Percentiles rank a stretch among this genome's conserved stretches.
Evolutionary conservation across 306 rosid species (phyloP).

Genomic region (Trichosanthes cucumerina): DNA sequence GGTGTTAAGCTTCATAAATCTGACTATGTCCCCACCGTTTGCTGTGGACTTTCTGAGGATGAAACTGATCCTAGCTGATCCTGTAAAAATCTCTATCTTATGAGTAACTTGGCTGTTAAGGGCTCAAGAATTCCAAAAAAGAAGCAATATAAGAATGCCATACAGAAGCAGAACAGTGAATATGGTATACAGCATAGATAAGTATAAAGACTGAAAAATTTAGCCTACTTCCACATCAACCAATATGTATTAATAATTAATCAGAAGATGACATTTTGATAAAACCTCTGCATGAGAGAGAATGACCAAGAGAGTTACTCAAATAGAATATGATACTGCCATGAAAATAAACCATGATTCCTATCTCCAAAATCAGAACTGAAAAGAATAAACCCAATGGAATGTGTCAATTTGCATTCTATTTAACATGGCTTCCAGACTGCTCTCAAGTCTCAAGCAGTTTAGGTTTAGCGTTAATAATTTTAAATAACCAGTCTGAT

Average conservation of each 20-base stretch:
- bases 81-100: constrained; percentile 37
- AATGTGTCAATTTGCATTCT: neutral
- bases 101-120: constrained; percentile 6
- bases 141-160: neutral
- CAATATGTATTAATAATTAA: neutral
- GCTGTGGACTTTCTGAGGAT: constrained; percentile 66
- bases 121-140: neutral
- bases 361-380: neutral
- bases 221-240: neutral
- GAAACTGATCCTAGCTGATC: constrained; percentile 83
- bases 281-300: neutral
- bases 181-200: neutral
- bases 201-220: neutral
- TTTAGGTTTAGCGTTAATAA: too few species aligned
- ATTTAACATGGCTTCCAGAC: neutral
- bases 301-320: neutral
- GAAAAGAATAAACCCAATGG: neutral
- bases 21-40: constrained; percentile 55
- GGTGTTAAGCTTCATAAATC: constrained; percentile 56
- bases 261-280: neutral
- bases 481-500: neutral
- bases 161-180: neutral
- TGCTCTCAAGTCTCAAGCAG: neutral
- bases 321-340: neutral
- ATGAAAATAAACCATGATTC: neutral